A percentile compares a stretch with the other conserved stretches of the same genome.
phyloP scores from a whole-genome alignment of 1,284 basidiomycete genomes.

The Termitomyces sp. region DNA sequence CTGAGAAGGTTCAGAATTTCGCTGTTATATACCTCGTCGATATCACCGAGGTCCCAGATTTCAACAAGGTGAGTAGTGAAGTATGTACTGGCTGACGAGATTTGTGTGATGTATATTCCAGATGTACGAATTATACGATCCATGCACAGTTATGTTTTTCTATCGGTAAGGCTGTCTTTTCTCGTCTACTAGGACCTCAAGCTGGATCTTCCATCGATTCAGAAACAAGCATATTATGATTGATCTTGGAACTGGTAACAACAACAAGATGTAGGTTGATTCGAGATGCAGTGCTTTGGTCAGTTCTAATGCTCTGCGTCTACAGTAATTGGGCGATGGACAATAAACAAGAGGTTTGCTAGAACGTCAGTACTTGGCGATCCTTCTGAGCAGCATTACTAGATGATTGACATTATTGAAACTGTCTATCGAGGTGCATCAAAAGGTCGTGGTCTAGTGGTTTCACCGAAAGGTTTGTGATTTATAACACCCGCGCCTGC shows the following conservation, averaged over 20 bases:
- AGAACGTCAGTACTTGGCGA: background rate
- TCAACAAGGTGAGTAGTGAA: conserved; percentile 76
- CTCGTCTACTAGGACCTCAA: background rate
- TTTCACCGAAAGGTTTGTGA: conserved; percentile 85
- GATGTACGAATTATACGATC: conserved; percentile 95
- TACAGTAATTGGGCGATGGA: conserved; percentile 94
- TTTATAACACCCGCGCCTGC: background rate
- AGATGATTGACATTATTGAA: conserved; percentile 98
- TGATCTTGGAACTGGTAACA: conserved; percentile 98
- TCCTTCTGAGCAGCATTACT: conserved; percentile 9
- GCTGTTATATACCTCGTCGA: conserved; percentile 95
- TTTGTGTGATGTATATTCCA: conserved; percentile 25
- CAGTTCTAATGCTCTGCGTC: conserved; percentile 1
- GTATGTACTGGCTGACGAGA: background rate
- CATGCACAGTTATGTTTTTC: conserved; percentile 97
- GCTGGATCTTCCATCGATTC: conserved; percentile 9
- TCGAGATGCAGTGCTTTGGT: background rate
- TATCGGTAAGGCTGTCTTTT: conserved; percentile 66
- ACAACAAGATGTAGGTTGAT: conserved; percentile 92
- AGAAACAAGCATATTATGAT: conserved; percentile 99
- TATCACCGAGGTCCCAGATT: conserved; percentile 97
- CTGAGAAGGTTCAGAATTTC: conserved; percentile 98
- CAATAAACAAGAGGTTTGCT: conserved; percentile 87
- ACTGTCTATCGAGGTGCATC: conserved; percentile 97
- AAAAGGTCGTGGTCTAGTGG: conserved; percentile 96